Percentiles rank a stretch among this genome's conserved stretches.
Conservation (phyloP, 2,329 filamentous ascomycete genomes). For the Neofusicoccum parvum region DNA sequence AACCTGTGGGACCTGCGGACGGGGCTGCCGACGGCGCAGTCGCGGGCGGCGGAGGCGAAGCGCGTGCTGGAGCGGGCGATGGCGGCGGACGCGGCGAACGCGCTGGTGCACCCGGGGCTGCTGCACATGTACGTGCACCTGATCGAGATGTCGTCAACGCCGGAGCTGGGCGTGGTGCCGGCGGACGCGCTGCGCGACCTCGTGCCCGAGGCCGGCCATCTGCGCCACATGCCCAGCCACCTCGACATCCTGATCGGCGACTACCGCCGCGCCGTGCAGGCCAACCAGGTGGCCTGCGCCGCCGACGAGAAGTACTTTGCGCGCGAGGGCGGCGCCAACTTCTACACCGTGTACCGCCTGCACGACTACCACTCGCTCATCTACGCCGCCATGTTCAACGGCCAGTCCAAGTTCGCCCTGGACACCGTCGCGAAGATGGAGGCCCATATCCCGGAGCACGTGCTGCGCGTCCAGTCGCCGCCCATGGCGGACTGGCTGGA, state of each 20-base stretch:
- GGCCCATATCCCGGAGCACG: slow-evolving; percentile 60
- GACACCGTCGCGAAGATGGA: slow-evolving; percentile 64
- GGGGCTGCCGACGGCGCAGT: slow-evolving; percentile 57
- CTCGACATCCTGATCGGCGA: slow-evolving; percentile 74
- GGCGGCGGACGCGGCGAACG: slow-evolving; percentile 15
- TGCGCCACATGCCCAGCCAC: slow-evolving; percentile 78
- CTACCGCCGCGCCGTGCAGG: slow-evolving; percentile 66
- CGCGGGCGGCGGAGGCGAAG: slow-evolving; percentile 62
- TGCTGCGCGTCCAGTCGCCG: slow-evolving; percentile 66
- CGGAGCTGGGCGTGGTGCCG: slow-evolving; percentile 62
- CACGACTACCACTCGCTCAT: slow-evolving; percentile 76
- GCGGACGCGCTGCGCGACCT: slow-evolving; percentile 66
- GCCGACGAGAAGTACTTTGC: slow-evolving; percentile 69
- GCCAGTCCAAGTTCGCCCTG: slow-evolving; percentile 63
- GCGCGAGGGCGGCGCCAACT: slow-evolving; percentile 64
- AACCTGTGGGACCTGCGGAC: slow-evolving; percentile 64
- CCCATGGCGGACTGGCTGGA: slow-evolving; percentile 82
- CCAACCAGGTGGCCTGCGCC: slow-evolving; percentile 66
- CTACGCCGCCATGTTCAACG: slow-evolving; percentile 78
- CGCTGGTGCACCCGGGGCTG: slow-evolving; percentile 60
- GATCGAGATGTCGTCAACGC: slow-evolving; percentile 73
- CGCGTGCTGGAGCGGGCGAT: slow-evolving; percentile 62
- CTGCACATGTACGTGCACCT: slow-evolving; percentile 77
- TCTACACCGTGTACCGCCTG: slow-evolving; percentile 75
- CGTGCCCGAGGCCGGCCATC: slow-evolving; percentile 69